Base-by-base conservation (phyloP, 805 yeast species). In the Ogataea nitratoaversa region DNA sequence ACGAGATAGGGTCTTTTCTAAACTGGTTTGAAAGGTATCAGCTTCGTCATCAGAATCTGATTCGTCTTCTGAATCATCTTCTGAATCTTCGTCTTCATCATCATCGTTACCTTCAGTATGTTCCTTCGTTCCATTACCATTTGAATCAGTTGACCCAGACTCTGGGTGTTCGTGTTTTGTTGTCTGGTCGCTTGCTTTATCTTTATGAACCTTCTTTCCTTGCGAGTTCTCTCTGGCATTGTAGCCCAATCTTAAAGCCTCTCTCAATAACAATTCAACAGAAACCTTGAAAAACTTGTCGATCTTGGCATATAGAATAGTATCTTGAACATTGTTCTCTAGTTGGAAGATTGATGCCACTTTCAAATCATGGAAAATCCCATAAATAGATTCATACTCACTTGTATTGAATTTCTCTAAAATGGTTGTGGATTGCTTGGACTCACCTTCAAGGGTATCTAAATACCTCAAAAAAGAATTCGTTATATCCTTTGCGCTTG, bases 361-460 rank as follows among this genome's bases (percentile, higher is more conserved):
- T 43, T 72, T 80, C 33, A 85, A 54, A 57, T 85, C 95, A 53
- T 84, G 91, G 51, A 68, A 84, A 11, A 84, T 53, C 32, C 65
- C 65, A 51, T 81, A 83, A 6, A 82, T 66, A 1, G 73, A 63
- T 8, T 56, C 53, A 52, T 82, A 82, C 14, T 61, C 53, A 2
- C 56, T 54, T 1, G 57, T 47, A 1, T 58, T 59, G 46, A 68
- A 65, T 48, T 74, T 75, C 4, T 65, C 59, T 0, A 50, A 22
- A n/a, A 82, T 66, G 0, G 77, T 68, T 0, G 74, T 70, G 3
- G 41, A 17, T 19, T 19, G 35, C 38, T 52, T 39, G 34, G 48
- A 34, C 23, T 46, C 48, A 25, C 52, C 54, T 30, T 60, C 62
- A 24, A 54, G 55, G 19, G 54, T 37, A 19, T 66, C 66, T 14